A percentile compares a stretch with the other conserved stretches of the same genome.
Conservation (phyloP, 1,284 basidiomycete species). For the Marasmius tenuissimus region DNA sequence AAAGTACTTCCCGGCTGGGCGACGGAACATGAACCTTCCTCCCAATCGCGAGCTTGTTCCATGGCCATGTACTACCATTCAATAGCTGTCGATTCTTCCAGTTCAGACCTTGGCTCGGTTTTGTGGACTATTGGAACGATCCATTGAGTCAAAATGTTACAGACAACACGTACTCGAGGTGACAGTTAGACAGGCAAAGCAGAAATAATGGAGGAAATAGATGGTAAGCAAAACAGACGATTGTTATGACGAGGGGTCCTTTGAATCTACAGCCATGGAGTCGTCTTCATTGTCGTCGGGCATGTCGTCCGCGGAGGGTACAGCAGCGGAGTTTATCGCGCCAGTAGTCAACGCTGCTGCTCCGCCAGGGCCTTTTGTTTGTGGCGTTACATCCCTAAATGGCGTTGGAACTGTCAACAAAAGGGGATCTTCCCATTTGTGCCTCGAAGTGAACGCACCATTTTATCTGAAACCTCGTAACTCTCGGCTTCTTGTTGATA, state of each 20-base stretch:
- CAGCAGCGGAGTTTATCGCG: slow-evolving; percentile 61
- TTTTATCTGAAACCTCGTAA: slow-evolving; percentile 89
- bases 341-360: slow-evolving; percentile 63
- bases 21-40: too few species aligned
- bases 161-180: too few species aligned
- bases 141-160: too few species aligned
- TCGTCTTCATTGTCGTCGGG: slow-evolving; percentile 28
- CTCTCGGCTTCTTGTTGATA: slow-evolving; percentile 90
- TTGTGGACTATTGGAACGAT: too few species aligned
- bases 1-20: too few species aligned
- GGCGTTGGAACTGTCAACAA: slow-evolving; percentile 5
- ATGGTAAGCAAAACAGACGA: not conserved
- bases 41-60: too few species aligned
- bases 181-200: not conserved
- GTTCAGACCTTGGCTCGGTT: too few species aligned
- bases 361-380: slow-evolving; percentile 25
- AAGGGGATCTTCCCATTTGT: not conserved
- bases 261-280: not conserved
- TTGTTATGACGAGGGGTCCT: not conserved
- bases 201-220: not conserved
- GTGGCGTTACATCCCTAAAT: slow-evolving; percentile 67
- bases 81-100: too few species aligned
- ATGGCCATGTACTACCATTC: too few species aligned
- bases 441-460: slow-evolving; percentile 48
- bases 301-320: slow-evolving; percentile 76